phyloP scores from a whole-genome alignment of 495 filamentous ascomycete genomes.

The Pyrenula massariospora region DNA sequence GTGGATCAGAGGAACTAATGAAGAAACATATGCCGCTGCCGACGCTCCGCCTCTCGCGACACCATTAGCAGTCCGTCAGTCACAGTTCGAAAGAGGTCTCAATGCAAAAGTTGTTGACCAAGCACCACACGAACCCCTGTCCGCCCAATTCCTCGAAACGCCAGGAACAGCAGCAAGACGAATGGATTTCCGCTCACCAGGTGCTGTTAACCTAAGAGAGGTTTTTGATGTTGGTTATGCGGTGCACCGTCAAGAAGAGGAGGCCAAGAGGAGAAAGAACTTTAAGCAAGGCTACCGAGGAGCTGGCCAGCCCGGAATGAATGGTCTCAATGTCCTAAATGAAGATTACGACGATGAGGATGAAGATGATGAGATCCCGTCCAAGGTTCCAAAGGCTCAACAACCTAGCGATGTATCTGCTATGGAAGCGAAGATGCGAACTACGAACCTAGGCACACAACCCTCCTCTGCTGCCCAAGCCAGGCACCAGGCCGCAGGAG shows the following conservation, averaged over 20 bases:
- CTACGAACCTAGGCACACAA: conserved; percentile 54
- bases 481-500: conserved; percentile 36
- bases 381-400: conserved; percentile 56
- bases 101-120: conserved; percentile 23
- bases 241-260: conserved; percentile 92
- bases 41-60: conserved; percentile 72
- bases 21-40: conserved; percentile 58
- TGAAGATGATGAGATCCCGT: conserved; percentile 33
- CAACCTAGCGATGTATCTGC: conserved; percentile 51
- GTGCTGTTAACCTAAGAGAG: conserved; percentile 87
- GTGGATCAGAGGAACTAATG: conserved; percentile 74
- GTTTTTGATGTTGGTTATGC: conserved; percentile 97
- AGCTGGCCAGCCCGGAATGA: conserved; percentile 23
- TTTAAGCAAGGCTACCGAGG: conserved; percentile 60
- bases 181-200: conserved; percentile 92
- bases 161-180: conserved; percentile 47
- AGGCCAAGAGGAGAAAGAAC: conserved; percentile 78
- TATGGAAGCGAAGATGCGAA: conserved; percentile 78
- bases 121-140: conserved; percentile 25
- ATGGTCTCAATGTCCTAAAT: conserved; percentile 56
- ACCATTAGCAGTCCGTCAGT: conserved; percentile 43
- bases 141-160: conserved; percentile 21
- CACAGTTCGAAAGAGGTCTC: conserved; percentile 13
- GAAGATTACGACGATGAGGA: conserved; percentile 52
- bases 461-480: conserved; percentile 45